Conservation (phyloP, 2,329 filamentous ascomycete species). For the Xylariaceae sp. region DNA sequence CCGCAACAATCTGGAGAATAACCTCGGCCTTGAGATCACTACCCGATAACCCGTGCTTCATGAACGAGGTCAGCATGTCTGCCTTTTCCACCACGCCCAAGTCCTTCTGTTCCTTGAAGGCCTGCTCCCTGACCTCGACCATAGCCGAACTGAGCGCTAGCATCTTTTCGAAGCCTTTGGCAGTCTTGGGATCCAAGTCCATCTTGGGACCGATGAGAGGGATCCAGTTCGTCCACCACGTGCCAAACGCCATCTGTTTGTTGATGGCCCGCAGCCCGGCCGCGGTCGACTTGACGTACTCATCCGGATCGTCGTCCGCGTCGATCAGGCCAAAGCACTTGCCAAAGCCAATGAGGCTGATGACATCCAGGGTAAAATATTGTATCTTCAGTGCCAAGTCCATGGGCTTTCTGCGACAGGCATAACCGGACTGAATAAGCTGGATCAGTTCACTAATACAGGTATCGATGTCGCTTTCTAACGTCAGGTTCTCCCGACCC, state of each 20-base stretch:
- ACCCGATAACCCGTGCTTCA: conserved; percentile 31
- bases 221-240: conserved; percentile 5
- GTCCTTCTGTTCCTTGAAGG: conserved; percentile 18
- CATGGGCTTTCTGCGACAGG: conserved; percentile 36
- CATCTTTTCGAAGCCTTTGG: conserved; percentile 41
- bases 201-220: conserved; percentile 4
- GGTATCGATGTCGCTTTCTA: conserved; percentile 53
- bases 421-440: conserved; percentile 49
- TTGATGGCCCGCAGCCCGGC: conserved; percentile 30
- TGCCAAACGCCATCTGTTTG: conserved; percentile 35
- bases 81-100: conserved; percentile 6
- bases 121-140: conserved; percentile 31
- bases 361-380: conserved; percentile 57
- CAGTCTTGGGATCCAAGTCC: conserved; percentile 16
- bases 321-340: conserved; percentile 51
- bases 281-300: conserved; percentile 36
- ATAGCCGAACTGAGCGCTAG: conserved; percentile 31
- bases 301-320: conserved; percentile 48
- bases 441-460: conserved; percentile 48
- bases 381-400: conserved; percentile 52
- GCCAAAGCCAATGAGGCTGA: conserved; percentile 55
- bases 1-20: conserved; percentile 49
- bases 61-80: conserved; percentile 38
- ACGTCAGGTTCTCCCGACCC: conserved; percentile 54
- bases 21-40: conserved; percentile 38